Conservation (phyloP, 1,139 yeast species). For the Hanseniaspora gamundiae region DNA sequence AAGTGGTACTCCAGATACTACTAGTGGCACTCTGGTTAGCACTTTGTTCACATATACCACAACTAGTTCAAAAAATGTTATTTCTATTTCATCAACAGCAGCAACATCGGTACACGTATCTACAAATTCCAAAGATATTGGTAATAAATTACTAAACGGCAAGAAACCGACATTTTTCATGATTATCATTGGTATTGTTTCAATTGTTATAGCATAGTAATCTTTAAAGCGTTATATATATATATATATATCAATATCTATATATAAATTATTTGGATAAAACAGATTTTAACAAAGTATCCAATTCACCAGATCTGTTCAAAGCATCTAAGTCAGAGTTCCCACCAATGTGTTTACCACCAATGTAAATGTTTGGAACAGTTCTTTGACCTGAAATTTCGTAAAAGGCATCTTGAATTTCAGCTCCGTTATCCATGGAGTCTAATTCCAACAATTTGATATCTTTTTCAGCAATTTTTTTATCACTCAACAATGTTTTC, state of each 20-base stretch:
- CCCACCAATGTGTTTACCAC: conserved; percentile 90
- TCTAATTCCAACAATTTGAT: conserved; percentile 61
- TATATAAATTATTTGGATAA: conserved; percentile 7
- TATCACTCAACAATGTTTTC: conserved; percentile 39
- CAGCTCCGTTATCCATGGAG: conserved; percentile 41
- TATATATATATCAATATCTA: not conserved
- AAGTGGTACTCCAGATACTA: not conserved
- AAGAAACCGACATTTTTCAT: too few relatives aligned
- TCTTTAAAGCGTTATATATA: not conserved
- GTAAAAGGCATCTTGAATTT: conserved; percentile 67
- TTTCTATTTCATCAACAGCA: too few relatives aligned
- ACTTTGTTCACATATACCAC: not conserved
- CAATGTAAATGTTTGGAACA: conserved; percentile 85
- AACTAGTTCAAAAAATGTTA: not conserved
- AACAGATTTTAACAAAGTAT: conserved; percentile 22
- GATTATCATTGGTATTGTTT: conserved; percentile 1
- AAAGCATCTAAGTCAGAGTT: conserved; percentile 71
- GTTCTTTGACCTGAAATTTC: conserved; percentile 82
- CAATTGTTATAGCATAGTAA: not conserved
- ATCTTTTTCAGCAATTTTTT: conserved; percentile 29
- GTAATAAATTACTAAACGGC: too few relatives aligned
- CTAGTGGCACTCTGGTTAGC: not conserved
- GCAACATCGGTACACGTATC: too few relatives aligned
- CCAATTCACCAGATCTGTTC: conserved; percentile 31
- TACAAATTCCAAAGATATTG: too few relatives aligned